These are phyloP conservation scores for Beauveria scarabaeidicola DNA, from an alignment of 2,329 filamentous ascomycete species.

Conservation along the genomic window DNA sequence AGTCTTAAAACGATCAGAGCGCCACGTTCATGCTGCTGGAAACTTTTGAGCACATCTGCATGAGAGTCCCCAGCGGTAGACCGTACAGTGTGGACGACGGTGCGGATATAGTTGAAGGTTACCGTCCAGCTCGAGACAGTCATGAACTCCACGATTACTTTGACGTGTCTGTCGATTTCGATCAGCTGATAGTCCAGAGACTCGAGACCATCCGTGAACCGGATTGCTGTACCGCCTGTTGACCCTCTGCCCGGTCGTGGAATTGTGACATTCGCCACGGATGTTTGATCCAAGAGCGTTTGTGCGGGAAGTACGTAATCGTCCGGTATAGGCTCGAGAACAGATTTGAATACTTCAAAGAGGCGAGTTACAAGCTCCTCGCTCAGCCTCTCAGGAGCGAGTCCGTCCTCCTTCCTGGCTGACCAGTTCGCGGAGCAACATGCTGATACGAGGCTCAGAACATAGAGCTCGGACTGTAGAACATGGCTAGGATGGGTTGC, in stretches of 20 bases:
- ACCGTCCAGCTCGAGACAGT: conserved; percentile 56
- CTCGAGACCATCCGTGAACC: not conserved
- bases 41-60: conserved; percentile 25
- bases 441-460: conserved; percentile 55
- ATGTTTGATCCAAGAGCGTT: conserved; percentile 47
- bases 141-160: conserved; percentile 52
- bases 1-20: conserved; percentile 49
- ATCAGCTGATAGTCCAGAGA: conserved; percentile 26
- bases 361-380: conserved; percentile 44
- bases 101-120: conserved; percentile 51
- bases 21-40: conserved; percentile 41
- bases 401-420: conserved; percentile 17
- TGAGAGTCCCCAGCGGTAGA: conserved; percentile 32
- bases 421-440: conserved; percentile 57
- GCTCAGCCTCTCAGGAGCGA: conserved; percentile 28
- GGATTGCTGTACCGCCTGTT: not conserved
- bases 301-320: conserved; percentile 46
- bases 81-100: conserved; percentile 42
- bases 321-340: conserved; percentile 52
- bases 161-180: conserved; percentile 47
- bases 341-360: conserved; percentile 46
- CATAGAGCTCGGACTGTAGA: conserved; percentile 54
- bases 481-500: conserved; percentile 50
- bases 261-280: conserved; percentile 28
- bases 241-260: conserved; percentile 18